A percentile compares a stretch with the other conserved stretches of the same genome.
Evolutionary conservation across 2,329 filamentous ascomycete species (phyloP).

Genomic region (Aureobasidium mangrovei): DNA sequence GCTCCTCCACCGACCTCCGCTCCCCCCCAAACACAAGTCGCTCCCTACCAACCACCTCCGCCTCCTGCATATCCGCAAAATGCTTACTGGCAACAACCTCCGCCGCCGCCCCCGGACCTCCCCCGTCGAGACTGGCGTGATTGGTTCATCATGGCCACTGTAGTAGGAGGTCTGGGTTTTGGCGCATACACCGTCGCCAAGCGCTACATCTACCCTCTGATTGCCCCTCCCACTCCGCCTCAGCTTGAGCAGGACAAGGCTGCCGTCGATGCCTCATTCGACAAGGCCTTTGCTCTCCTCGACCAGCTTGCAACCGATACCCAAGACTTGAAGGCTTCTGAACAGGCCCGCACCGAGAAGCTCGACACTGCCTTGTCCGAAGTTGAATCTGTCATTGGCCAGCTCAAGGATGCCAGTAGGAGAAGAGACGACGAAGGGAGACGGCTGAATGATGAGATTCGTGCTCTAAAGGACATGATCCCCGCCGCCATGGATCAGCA

Average conservation of each 20-base stretch:
- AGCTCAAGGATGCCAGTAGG: constrained; percentile 72
- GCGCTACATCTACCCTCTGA: constrained; percentile 85
- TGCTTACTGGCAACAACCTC: constrained; percentile 44
- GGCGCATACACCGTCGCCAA: constrained; percentile 82
- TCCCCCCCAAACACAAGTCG: constrained; percentile 34
- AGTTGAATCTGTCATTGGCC: constrained; percentile 71
- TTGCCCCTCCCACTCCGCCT: constrained; percentile 86
- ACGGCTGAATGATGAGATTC: constrained; percentile 77
- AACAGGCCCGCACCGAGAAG: constrained; percentile 73
- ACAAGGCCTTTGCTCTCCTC: constrained; percentile 80
- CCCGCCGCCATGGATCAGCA: constrained; percentile 83
- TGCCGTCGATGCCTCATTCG: constrained; percentile 85
- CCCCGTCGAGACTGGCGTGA: constrained; percentile 92
- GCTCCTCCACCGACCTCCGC: constrained; percentile 33
- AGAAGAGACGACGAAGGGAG: constrained; percentile 81
- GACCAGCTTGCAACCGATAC: constrained; percentile 92
- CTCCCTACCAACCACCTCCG: constrained; percentile 19
- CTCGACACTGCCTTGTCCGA: constrained; percentile 75
- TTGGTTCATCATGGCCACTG: constrained; percentile 99
- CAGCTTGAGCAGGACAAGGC: constrained; percentile 92
- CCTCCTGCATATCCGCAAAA: constrained; percentile 38
- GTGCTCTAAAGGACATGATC: constrained; percentile 71
- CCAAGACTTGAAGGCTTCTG: constrained; percentile 73
- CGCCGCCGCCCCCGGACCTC: constrained; percentile 47
- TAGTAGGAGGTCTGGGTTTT: constrained; percentile 81